Evolutionary conservation across 768 basidiomycete genomes (phyloP), one percentile per base, ranked within the genome.

Genomic region (Leccinum fibrillosum): DNA sequence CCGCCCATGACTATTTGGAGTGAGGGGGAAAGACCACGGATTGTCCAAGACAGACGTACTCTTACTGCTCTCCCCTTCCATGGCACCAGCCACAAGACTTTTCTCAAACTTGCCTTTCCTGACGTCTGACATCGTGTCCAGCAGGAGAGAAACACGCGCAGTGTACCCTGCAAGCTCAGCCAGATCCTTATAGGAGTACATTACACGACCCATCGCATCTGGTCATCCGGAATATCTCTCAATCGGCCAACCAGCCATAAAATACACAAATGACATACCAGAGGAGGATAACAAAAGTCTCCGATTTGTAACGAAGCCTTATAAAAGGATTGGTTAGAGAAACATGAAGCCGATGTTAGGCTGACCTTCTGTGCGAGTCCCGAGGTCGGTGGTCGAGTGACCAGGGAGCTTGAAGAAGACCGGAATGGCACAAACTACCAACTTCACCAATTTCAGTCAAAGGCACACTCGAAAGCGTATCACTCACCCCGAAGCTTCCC

Each of bases 111-210:
- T 89, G 28, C 94, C 93, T 52, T 82, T 75, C 58, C 85, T 84
- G 23, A 96, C 85, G 57, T 95, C 94, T 21, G 85, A 79, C 85
- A 98, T 96, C 1, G 94, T 93, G 55, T 95, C 91, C 9, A 99
- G 81, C 1, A 98, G 80, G 47, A 87, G 83, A 32, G 90, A 87
- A 1, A 99, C 96, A 13, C 96, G 86, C 1, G 92, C 84, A 2
- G 96, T 98, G 70, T 97, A 98, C 11, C 96, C 96, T 4, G 96
- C 94, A 34, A 99, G 83, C 70, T 99, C 96, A 5, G 93, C 86
- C 4, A 99, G 79, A 70, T 98, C 95, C 73, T 97, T 98, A 77
- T 97, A 98, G 3, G 92, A 94, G 71, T 95, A 96, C 92, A 98
- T 94, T 28, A 97, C 86, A 19, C 95, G 84, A 32, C 94, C 94